Evolutionary conservation across 345 rosid species (phyloP).

Genomic region (Noccaea caerulescens): DNA sequence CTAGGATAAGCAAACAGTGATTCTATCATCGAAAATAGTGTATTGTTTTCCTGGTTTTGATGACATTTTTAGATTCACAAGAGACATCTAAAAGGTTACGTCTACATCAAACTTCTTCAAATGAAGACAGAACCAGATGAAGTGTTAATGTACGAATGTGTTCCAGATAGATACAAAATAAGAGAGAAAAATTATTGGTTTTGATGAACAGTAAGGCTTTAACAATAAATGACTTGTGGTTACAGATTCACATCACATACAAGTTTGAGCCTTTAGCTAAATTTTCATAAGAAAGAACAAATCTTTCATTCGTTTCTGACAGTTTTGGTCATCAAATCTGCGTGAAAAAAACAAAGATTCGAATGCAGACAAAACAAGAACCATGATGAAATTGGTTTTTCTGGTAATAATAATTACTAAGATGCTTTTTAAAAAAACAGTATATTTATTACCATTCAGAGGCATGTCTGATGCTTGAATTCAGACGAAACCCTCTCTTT

Average conservation of each 20-base stretch:
- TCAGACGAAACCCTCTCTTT: slow-evolving; percentile 86
- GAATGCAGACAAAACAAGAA: slow-evolving; percentile 32
- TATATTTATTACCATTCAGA: slow-evolving; percentile 78
- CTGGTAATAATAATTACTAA: slow-evolving; percentile 13
- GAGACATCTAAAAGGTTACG: slow-evolving; percentile 15
- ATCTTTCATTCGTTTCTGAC: slow-evolving; percentile 26
- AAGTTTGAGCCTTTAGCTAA: slow-evolving; percentile 11
- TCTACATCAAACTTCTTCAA: slow-evolving; percentile 36
- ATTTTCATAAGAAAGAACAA: slow-evolving; percentile 16
- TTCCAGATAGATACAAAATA: slow-evolving; percentile 40
- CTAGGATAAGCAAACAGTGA: slow-evolving; percentile 31
- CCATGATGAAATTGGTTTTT: not conserved
- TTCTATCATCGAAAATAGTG: slow-evolving; percentile 10
- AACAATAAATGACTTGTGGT: slow-evolving; percentile 32
- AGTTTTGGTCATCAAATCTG: slow-evolving; percentile 3
- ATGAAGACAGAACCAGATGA: slow-evolving; percentile 41
- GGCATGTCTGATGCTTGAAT: slow-evolving; percentile 90
- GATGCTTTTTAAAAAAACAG: slow-evolving; percentile 2
- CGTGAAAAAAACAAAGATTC: not conserved
- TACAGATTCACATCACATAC: slow-evolving; percentile 34
- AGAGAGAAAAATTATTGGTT: slow-evolving; percentile 31
- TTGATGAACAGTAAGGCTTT: slow-evolving; percentile 28
- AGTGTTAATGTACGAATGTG: slow-evolving; percentile 40
- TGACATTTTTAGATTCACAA: slow-evolving; percentile 27
- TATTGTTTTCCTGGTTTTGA: slow-evolving; percentile 19